These are phyloP conservation scores for Babesia divergens DNA, from an alignment of 169 alveolate species.

Conservation along the genomic window DNA sequence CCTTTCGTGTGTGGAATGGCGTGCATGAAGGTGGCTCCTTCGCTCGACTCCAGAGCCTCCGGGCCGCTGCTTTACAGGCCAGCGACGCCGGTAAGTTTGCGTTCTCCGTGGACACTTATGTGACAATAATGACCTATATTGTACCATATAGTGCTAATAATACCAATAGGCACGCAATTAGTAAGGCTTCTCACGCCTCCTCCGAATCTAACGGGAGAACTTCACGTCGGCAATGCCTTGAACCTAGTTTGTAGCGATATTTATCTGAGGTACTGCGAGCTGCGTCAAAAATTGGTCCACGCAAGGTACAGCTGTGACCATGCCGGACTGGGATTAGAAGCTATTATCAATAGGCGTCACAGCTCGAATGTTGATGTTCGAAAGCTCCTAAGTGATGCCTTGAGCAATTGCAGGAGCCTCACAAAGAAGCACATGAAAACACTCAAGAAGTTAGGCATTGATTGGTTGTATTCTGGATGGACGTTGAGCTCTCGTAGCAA, in stretches of 20 bases:
- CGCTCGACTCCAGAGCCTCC: neutral
- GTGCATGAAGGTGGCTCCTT: neutral
- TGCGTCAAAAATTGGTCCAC: conserved; percentile 4
- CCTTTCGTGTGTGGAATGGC: neutral
- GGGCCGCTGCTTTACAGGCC: neutral
- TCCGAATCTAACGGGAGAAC: conserved; percentile 61
- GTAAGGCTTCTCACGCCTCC: conserved; percentile 61
- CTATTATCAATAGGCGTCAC: neutral
- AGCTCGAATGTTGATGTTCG: neutral
- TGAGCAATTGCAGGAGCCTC: neutral
- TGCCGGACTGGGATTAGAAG: conserved; percentile 59
- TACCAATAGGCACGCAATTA: neutral
- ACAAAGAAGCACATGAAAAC: conserved; percentile 12
- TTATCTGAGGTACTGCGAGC: conserved; percentile 2
- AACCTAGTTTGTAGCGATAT: conserved; percentile 54
- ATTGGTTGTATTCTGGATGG: conserved; percentile 38
- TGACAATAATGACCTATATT: neutral
- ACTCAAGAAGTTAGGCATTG: conserved; percentile 26
- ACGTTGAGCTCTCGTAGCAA: conserved; percentile 23
- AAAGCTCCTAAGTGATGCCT: conserved; percentile 3
- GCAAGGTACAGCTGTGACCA: conserved; percentile 53
- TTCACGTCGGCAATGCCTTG: conserved; percentile 58
- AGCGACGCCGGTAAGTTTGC: neutral
- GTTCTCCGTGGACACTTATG: neutral
- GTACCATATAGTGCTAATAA: neutral